Percentiles rank a stretch among this genome's conserved stretches.
Conservation (phyloP, 2,329 filamentous ascomycete species). For the Cadophora luteo-olivacea region DNA sequence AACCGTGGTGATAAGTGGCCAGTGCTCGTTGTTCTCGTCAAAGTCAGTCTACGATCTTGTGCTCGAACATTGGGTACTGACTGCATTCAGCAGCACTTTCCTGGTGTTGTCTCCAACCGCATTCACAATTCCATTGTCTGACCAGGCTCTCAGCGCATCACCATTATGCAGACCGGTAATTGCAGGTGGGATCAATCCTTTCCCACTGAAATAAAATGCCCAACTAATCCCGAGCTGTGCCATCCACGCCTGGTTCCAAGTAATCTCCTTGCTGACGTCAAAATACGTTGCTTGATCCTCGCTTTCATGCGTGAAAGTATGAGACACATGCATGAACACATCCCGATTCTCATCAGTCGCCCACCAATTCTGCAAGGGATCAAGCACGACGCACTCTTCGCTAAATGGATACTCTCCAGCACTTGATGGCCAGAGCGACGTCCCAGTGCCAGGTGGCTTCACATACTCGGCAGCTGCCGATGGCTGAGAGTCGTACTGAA, state of each 20-base stretch:
- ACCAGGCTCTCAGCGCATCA: constrained; percentile 64
- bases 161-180: constrained; percentile 69
- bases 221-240: constrained; percentile 55
- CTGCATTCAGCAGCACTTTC: constrained; percentile 55
- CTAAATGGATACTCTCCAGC: constrained; percentile 28
- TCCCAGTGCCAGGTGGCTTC: constrained; percentile 56
- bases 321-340: constrained; percentile 61
- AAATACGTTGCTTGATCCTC: constrained; percentile 64
- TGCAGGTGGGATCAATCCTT: constrained; percentile 65
- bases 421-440: constrained; percentile 52
- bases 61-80: constrained; percentile 31
- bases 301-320: constrained; percentile 65
- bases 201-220: constrained; percentile 55
- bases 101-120: constrained; percentile 69
- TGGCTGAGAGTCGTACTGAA: constrained; percentile 50
- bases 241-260: constrained; percentile 64
- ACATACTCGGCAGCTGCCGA: constrained; percentile 51
- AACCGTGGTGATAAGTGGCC: constrained; percentile 60
- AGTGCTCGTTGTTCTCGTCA: constrained; percentile 49
- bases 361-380: constrained; percentile 58
- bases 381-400: constrained; percentile 52
- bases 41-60: background rate
- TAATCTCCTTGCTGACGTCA: constrained; percentile 62
- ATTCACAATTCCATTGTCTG: constrained; percentile 61
- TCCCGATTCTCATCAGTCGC: constrained; percentile 54